Percentiles rank a stretch among this genome's conserved stretches.
Conservation (phyloP, 75 land plant species). For the Cryptomeria japonica region DNA sequence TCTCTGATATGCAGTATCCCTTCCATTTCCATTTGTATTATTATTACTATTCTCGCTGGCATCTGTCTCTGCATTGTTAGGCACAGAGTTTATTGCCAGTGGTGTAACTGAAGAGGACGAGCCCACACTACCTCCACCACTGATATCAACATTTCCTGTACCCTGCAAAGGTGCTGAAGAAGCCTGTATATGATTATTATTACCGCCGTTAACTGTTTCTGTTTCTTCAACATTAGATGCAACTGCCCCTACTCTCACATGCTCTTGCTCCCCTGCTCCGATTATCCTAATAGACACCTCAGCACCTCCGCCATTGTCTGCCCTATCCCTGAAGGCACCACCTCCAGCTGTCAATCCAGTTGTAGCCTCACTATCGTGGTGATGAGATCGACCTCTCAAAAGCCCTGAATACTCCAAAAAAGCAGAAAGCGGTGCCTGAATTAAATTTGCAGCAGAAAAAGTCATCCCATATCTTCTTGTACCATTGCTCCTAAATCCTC, state of each 20-base stretch:
- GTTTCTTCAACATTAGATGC: constrained; percentile 15
- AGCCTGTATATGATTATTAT: neutral
- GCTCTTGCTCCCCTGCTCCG: constrained; percentile 57
- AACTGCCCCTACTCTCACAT: constrained; percentile 22
- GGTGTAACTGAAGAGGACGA: constrained; percentile 6
- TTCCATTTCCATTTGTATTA: constrained; percentile 20
- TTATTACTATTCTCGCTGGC: neutral
- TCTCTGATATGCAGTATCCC: constrained; percentile 68
- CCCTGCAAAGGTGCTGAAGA: neutral
- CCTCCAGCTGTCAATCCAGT: constrained; percentile 11
- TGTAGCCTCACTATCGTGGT: constrained; percentile 40
- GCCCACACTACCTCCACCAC: constrained; percentile 16
- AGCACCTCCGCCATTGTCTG: constrained; percentile 29
- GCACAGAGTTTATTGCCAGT: constrained; percentile 14
- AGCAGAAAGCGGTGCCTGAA: constrained; percentile 62
- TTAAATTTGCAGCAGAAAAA: constrained; percentile 60
- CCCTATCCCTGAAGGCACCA: constrained; percentile 17
- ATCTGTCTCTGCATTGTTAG: constrained; percentile 14
- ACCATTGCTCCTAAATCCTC: neutral
- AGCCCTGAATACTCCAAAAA: constrained; percentile 71
- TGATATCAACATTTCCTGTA: neutral
- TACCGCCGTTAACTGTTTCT: neutral
- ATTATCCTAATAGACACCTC: constrained; percentile 87
- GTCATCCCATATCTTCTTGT: constrained; percentile 66
- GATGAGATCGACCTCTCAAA: constrained; percentile 44